phyloP scores from a whole-genome alignment of 306 rosid species.

The Malus fusca region DNA sequence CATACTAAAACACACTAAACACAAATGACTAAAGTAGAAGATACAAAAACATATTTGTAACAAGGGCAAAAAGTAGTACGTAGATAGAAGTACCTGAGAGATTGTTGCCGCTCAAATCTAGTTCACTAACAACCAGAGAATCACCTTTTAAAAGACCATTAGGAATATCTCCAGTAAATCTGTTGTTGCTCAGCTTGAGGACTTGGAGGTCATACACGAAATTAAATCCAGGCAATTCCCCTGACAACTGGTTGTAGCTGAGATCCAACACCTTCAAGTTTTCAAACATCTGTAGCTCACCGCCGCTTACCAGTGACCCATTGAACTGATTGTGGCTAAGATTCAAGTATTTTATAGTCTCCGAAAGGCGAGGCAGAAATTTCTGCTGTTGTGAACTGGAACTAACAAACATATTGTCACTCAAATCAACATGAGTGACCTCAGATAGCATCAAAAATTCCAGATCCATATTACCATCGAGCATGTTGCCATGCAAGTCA shows the following conservation, averaged over 20 bases:
- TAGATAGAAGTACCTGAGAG: slow-evolving; percentile 60
- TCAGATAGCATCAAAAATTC: slow-evolving; percentile 46
- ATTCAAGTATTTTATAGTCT: slow-evolving; percentile 65
- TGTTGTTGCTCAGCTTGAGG: slow-evolving; percentile 87
- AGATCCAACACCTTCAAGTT: slow-evolving; percentile 87
- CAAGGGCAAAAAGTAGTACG: not conserved
- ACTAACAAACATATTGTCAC: slow-evolving; percentile 64
- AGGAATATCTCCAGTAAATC: slow-evolving; percentile 77
- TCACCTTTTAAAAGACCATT: slow-evolving; percentile 78
- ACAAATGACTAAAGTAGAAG: not conserved
- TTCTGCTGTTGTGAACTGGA: slow-evolving; percentile 47
- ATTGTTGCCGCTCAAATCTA: slow-evolving; percentile 95
- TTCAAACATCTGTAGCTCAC: slow-evolving; percentile 53
- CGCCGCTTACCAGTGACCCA: slow-evolving; percentile 68
- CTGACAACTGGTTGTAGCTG: slow-evolving; percentile 80
- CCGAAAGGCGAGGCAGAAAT: slow-evolving; percentile 61
- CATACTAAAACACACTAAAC: slow-evolving; percentile 2
- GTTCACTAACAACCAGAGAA: slow-evolving; percentile 65
- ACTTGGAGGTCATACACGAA: slow-evolving; percentile 85
- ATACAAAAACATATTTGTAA: slow-evolving; percentile 4
- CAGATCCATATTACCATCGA: slow-evolving; percentile 58
- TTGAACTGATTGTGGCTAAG: slow-evolving; percentile 77
- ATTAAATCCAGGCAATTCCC: slow-evolving; percentile 88
- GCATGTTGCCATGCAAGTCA: slow-evolving; percentile 82
- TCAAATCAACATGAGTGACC: slow-evolving; percentile 75